A percentile compares a stretch with the other conserved stretches of the same genome.
These are phyloP conservation scores for Teratosphaeria gauchensis DNA, from an alignment of 2,329 filamentous ascomycete species.

Conservation along the genomic window DNA sequence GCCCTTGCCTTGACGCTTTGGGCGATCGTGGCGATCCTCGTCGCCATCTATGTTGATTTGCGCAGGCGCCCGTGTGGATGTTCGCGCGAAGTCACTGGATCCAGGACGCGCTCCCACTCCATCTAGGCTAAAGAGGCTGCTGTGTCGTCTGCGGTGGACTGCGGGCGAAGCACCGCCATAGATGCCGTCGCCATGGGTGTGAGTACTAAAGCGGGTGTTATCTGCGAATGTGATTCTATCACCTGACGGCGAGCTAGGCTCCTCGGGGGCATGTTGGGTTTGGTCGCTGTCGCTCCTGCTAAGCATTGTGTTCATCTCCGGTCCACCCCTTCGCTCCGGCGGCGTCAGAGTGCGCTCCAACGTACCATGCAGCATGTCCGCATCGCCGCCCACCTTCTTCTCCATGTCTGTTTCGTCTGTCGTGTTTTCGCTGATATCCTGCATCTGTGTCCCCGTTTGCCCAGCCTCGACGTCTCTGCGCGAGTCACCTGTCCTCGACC, in stretches of 20 bases:
- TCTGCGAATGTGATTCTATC: conserved; percentile 21
- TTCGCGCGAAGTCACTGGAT: conserved; percentile 15
- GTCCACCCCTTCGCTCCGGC: conserved; percentile 8
- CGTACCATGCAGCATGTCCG: conserved; percentile 2
- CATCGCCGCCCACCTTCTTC: neutral
- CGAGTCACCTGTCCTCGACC: neutral
- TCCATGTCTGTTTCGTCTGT: conserved; percentile 1
- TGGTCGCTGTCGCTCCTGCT: conserved; percentile 1
- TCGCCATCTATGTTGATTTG: neutral
- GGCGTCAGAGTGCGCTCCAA: conserved; percentile 6
- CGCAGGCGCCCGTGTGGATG: neutral
- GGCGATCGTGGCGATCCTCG: neutral
- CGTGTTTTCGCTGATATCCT: conserved; percentile 33
- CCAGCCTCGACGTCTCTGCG: neutral
- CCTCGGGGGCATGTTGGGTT: conserved; percentile 1
- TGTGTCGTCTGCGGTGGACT: conserved; percentile 7
- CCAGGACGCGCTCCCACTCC: conserved; percentile 27
- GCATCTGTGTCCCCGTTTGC: conserved; percentile 14
- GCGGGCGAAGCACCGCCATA: neutral
- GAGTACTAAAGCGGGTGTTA: conserved; percentile 20
- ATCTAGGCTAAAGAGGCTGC: conserved; percentile 22
- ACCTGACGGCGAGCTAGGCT: neutral
- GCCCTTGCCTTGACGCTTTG: conserved; percentile 2
- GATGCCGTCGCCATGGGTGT: conserved; percentile 20
- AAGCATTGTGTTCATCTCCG: conserved; percentile 10